Conservation (phyloP, 345 rosid genomes). For the Schrenkiella parvula region DNA sequence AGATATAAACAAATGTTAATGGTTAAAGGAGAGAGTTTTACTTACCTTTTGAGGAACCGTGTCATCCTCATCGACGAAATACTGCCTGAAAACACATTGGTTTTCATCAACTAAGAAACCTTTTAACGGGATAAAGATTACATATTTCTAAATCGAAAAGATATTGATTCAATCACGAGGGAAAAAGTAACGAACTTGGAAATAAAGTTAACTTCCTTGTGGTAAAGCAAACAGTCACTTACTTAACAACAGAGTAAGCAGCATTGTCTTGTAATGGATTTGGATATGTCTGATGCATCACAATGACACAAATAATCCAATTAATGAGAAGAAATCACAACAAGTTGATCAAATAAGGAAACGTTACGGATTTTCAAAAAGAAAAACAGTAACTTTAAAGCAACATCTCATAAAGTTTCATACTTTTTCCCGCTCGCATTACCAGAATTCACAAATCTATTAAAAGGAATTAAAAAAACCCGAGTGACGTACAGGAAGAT, state of each 20-base stretch:
- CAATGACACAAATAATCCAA: not conserved
- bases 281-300: constrained; percentile 54
- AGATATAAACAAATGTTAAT: not conserved
- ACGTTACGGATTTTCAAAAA: not conserved
- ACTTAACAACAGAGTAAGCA: constrained; percentile 87
- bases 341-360: not conserved
- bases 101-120: not conserved
- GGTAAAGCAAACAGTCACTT: constrained; percentile 35
- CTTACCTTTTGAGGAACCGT: constrained; percentile 70
- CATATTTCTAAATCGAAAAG: not conserved
- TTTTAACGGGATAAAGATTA: not conserved
- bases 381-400: not conserved
- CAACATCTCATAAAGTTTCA: not conserved
- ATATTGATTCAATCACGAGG: not conserved
- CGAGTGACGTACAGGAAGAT: constrained; percentile 54
- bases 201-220: not conserved
- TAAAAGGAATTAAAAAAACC: not conserved
- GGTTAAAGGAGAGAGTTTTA: not conserved
- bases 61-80: constrained; percentile 79
- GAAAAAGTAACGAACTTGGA: not conserved
- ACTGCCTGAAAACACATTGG: constrained; percentile 58
- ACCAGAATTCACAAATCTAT: not conserved
- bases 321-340: not conserved
- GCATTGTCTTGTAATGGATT: constrained; percentile 94
- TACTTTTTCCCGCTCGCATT: constrained; percentile 27